A percentile compares a stretch with the other conserved stretches of the same genome.
Evolutionary conservation across 2,329 filamentous ascomycete species (phyloP).

Genomic region (Fulvia fulva): DNA sequence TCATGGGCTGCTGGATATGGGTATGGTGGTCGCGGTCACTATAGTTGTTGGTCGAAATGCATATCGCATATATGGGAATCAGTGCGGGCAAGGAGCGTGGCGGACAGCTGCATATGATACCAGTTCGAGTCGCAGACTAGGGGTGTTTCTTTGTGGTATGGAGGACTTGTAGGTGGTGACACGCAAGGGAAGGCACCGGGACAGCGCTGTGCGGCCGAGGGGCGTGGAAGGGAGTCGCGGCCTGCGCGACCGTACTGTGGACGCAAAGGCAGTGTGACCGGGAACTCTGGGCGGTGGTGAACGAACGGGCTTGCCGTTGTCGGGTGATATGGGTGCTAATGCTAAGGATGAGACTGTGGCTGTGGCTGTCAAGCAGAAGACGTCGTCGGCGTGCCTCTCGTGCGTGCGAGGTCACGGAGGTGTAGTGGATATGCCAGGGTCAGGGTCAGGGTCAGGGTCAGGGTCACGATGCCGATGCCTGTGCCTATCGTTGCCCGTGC

Average conservation of each 20-base stretch:
- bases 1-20: slow-evolving; percentile 3
- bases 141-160: neutral
- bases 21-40: neutral
- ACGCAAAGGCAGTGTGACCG: neutral
- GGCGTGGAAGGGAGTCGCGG: neutral
- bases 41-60: slow-evolving; percentile 21
- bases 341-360: neutral
- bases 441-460: no score
- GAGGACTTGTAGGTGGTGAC: neutral
- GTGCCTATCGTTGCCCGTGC: neutral
- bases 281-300: neutral
- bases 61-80: slow-evolving; percentile 11
- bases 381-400: neutral
- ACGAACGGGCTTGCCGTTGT: neutral
- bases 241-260: neutral
- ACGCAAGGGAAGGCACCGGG: neutral
- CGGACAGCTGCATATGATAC: neutral
- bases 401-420: neutral
- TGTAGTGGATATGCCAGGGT: no score
- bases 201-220: neutral
- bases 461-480: neutral
- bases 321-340: neutral
- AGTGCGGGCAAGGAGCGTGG: neutral
- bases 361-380: neutral
- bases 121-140: neutral